Evolutionary conservation across 2,329 filamentous ascomycete genomes (phyloP).

Genomic region (Exophiala sp.): DNA sequence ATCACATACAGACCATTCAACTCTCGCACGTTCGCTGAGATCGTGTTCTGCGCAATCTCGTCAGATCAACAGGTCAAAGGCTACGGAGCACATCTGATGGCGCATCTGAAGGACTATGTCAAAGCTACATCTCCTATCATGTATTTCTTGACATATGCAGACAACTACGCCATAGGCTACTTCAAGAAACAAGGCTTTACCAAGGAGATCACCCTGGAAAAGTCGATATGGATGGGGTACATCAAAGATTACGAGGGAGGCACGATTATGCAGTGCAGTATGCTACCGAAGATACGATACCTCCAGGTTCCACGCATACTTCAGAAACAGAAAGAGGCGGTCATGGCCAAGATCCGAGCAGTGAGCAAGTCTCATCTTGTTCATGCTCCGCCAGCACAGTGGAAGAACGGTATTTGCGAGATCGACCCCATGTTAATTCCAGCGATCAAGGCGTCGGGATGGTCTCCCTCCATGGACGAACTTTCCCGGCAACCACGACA

Average conservation of each 20-base stretch:
- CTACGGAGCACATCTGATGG: constrained; percentile 97
- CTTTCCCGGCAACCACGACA: constrained; percentile 90
- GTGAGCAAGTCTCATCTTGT: constrained; percentile 85
- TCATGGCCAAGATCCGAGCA: constrained; percentile 89
- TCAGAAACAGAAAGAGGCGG: constrained; percentile 92
- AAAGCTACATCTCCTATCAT: constrained; percentile 95
- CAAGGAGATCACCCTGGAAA: constrained; percentile 92
- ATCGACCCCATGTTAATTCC: constrained; percentile 85
- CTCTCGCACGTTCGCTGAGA: constrained; percentile 88
- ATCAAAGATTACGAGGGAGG: constrained; percentile 99
- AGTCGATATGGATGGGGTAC: constrained; percentile 95
- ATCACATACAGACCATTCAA: constrained; percentile 97
- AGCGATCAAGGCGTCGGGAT: constrained; percentile 86
- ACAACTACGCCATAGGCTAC: constrained; percentile 98
- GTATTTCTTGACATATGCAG: constrained; percentile 98
- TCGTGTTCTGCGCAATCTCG: constrained; percentile 96
- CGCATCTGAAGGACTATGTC: constrained; percentile 95
- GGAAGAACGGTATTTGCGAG: constrained; percentile 68
- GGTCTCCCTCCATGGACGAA: constrained; percentile 98
- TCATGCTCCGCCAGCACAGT: constrained; percentile 79
- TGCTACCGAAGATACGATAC: constrained; percentile 93
- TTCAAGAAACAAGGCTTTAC: constrained; percentile 99
- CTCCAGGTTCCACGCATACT: constrained; percentile 91
- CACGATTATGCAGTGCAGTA: constrained; percentile 98
- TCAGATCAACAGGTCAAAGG: constrained; percentile 98